These are phyloP conservation scores for Acarospora socialis DNA, from an alignment of 2,329 filamentous ascomycete genomes.

Conservation along the genomic window DNA sequence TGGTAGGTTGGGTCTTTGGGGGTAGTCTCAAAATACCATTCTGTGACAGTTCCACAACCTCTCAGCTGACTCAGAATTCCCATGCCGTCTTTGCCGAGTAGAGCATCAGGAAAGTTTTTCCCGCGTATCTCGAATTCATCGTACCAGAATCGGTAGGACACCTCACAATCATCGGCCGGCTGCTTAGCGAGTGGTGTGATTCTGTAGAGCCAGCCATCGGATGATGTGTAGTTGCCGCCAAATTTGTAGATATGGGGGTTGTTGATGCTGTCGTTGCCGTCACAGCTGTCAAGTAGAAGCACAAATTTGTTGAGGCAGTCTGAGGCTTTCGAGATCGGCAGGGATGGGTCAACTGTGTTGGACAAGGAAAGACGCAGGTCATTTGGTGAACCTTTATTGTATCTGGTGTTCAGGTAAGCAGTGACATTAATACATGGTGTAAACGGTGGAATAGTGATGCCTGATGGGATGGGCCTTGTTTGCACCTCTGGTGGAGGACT, in stretches of 20 bases:
- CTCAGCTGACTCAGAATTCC: conserved; percentile 3
- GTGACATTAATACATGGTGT: too few species aligned
- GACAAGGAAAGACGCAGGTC: too few species aligned
- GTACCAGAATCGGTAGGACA: conserved; percentile 2
- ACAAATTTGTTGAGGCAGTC: not conserved
- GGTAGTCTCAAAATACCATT: conserved; percentile 6
- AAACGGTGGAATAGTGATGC: too few species aligned
- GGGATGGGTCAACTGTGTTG: too few species aligned
- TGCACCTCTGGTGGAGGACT: too few species aligned
- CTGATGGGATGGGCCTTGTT: too few species aligned
- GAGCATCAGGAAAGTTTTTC: conserved; percentile 6
- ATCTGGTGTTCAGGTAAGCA: too few species aligned
- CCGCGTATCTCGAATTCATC: conserved; percentile 7
- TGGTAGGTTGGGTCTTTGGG: conserved; percentile 4
- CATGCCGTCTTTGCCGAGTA: conserved; percentile 4
- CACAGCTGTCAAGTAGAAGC: conserved; percentile 1
- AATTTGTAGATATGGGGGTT: conserved; percentile 6
- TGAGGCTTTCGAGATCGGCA: not conserved
- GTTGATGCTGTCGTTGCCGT: conserved; percentile 1
- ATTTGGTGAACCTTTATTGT: too few species aligned
- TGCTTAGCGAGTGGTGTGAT: not conserved
- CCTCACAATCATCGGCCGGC: conserved; percentile 3
- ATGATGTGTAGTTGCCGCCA: conserved; percentile 1
- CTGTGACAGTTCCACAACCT: conserved; percentile 5
- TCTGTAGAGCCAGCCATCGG: not conserved